Base-by-base conservation (phyloP, 345 rosid genomes). In the Brassica nigra region DNA sequence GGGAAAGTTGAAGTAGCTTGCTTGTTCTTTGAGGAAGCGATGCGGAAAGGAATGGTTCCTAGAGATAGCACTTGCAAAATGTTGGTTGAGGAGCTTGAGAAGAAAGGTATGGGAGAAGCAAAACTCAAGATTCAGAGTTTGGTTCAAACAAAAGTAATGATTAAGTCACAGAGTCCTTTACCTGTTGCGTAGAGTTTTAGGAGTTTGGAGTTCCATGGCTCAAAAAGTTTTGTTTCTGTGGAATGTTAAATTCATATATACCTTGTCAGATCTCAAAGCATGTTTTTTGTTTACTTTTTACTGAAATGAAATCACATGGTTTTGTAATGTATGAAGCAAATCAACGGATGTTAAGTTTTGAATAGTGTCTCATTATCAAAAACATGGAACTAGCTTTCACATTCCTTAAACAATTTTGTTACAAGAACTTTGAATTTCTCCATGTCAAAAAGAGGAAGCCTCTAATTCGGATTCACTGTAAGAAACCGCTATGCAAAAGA, bases 31-130 rank as follows among this genome's bases (percentile, higher is more conserved):
- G 87, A 92, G 70, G 97, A 91, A 47, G 82, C 82, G 30, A 82
- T 89, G 39, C 62, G 71, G n/a, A 94, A 86, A 83, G 93, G 91
- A 74, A 84, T 91, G 91, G 70, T 83, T 73, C 97, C 92, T 14
- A 54, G 73, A 81, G 88, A 87, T 47, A 73, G 82, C 54, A 84
- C 83, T 14, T 86, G 82, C 71, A 90, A 79, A 75, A 63, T 75
- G 77, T 75, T 92, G 86, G 73, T 86, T 11, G 82, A 85, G 29
- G 83, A 86, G 82, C 94, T 94, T 73, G 86, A 88, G 68, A 36
- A 64, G 75, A 85, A 80, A 72, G 82, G 81, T 36, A 83, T 88
- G 90, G 65, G 27, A 28, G 87, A 88, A 44, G 83, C 84, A 20
- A 89, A 85, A 83, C 83, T 84, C 71, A 81, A 74, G 61, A 75